Evolutionary conservation across 2,329 filamentous ascomycete species (phyloP), one percentile per base, ranked within the genome.

Genomic region (Diaporthe eres): DNA sequence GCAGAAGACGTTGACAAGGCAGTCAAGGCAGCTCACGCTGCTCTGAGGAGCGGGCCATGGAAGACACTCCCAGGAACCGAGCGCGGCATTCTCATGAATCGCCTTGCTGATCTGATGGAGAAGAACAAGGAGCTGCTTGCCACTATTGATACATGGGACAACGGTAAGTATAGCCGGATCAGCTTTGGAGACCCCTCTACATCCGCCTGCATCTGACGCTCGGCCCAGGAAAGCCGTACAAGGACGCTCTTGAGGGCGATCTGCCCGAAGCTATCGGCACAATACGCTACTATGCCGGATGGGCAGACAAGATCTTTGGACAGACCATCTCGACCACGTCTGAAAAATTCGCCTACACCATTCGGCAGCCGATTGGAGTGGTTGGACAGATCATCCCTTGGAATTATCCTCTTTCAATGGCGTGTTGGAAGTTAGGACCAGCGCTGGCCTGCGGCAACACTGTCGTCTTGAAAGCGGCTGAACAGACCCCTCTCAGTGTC

Each of bases 391-490:
- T 96, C 78, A 94, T 95, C 76, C 93, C 94, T 13, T 96, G 94
- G 93, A 96, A 96, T 82, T 95, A 93, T 78, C 94, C 94, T 1
- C 87, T 96, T 1, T 88, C 89, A 31, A 95, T 96, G 91, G 93
- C 93, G 17, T 92, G 91, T 8, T 94, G 93, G 92, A 95, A 95
- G 82, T 88, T 95, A 78, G 94, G 92, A n/a, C 94, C 94, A 22
- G 91, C 91, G 25, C 81, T 93, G 61, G 90, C 90, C 68, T 89
- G 90, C 77, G 91, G 91, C 75, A 92, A 92, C 83, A 91, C 90
- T 3, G 85, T 93, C 72, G 86, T 93, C 37, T 84, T 93, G 58
- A 93, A 93, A 85, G 87, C 90, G 42, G 90, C 90, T 55, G 91
- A 93, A 82, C 90, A 92, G 84, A 92, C 91, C 5, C 91, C 91